Evolutionary conservation across 1,284 basidiomycete genomes (phyloP).

Genomic region (Cutaneotrichosporon mucoides): DNA sequence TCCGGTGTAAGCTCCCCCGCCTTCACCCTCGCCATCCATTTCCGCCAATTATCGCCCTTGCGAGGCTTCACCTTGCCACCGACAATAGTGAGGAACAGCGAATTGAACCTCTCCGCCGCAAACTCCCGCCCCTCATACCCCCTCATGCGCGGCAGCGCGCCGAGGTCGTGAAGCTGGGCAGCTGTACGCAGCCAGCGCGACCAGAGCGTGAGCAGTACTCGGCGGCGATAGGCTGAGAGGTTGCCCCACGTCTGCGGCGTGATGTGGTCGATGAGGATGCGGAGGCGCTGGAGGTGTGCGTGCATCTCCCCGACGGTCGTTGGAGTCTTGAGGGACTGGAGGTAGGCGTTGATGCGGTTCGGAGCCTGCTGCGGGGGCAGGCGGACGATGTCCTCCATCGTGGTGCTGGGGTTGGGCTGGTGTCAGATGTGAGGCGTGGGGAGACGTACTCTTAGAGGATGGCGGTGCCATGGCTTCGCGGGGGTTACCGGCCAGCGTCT

Average conservation of each 20-base stretch:
- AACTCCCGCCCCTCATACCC: background rate
- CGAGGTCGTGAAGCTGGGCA: background rate
- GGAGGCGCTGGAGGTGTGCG: background rate
- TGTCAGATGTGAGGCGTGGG: too few relatives aligned
- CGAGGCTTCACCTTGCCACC: background rate
- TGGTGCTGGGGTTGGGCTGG: background rate
- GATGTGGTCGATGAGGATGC: slow-evolving; percentile 1
- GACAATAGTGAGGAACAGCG: slow-evolving; percentile 1
- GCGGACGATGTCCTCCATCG: background rate
- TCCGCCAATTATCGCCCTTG: background rate
- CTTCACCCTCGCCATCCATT: background rate
- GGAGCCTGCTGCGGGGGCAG: background rate
- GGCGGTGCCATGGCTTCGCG: too few relatives aligned
- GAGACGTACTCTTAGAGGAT: too few relatives aligned
- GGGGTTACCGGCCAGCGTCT: too few relatives aligned
- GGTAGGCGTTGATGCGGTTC: background rate
- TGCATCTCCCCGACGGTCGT: background rate
- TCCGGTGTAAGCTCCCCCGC: background rate
- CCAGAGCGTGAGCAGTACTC: slow-evolving; percentile 2
- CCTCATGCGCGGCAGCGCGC: background rate
- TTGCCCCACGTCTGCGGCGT: background rate
- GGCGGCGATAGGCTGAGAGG: background rate
- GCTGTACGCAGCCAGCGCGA: background rate
- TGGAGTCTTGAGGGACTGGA: background rate
- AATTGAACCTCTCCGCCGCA: background rate